Evolutionary conservation across 129 eudicot genomes (phyloP).

Genomic region (Centaurea solstitialis): DNA sequence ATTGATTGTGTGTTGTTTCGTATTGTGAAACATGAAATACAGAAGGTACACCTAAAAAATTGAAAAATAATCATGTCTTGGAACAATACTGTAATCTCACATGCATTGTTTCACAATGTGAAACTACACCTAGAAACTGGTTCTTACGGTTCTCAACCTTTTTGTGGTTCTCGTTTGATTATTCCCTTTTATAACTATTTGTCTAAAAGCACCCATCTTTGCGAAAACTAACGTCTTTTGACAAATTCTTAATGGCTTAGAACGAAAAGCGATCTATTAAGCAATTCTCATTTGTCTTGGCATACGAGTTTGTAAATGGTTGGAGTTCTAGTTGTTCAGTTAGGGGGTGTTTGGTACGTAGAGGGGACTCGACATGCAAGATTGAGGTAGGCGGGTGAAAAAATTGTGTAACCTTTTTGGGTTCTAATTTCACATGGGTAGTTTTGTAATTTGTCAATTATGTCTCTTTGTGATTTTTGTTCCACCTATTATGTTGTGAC

Average conservation of each 20-base stretch:
- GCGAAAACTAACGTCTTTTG: too few relatives aligned
- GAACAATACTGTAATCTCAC: too few relatives aligned
- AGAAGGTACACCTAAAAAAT: too few relatives aligned
- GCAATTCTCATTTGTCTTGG: background rate
- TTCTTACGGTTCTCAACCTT: background rate
- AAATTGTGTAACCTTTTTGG: too few relatives aligned
- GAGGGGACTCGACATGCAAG: background rate
- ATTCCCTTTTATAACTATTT: too few relatives aligned
- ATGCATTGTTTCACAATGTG: background rate
- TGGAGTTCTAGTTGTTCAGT: background rate
- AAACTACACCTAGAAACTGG: background rate
- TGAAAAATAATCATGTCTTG: too few relatives aligned
- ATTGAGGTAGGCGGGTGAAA: background rate
- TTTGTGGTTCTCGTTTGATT: too few relatives aligned
- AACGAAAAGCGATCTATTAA: background rate
- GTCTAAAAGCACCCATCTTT: background rate
- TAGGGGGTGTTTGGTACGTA: background rate
- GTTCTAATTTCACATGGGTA: background rate
- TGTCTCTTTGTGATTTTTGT: too few relatives aligned
- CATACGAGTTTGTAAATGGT: background rate
- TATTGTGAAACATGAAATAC: background rate
- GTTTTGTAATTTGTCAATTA: background rate
- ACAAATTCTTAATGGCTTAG: background rate
- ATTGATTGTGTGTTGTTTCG: background rate
- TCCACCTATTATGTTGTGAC: too few relatives aligned